Evolutionary conservation across 2,329 filamentous ascomycete species (phyloP).

Genomic region (Fusarium sp.): DNA sequence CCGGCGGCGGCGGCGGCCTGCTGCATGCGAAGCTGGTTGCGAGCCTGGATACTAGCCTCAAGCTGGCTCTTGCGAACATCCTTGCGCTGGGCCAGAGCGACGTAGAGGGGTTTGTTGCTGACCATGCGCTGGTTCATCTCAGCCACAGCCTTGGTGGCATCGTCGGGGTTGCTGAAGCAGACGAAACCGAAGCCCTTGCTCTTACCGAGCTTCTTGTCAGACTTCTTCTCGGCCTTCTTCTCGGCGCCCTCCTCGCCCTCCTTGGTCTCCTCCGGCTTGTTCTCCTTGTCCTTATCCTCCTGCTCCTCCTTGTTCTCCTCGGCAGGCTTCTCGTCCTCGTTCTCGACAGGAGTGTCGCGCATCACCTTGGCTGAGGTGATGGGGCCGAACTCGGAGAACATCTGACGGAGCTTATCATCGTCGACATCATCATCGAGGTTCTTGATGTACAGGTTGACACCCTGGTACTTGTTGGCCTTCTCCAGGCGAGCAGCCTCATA

Average conservation of each 20-base stretch:
- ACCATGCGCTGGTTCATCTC: slow-evolving; percentile 99
- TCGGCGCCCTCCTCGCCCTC: slow-evolving; percentile 62
- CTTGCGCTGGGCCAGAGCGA: slow-evolving; percentile 98
- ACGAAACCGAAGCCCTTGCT: slow-evolving; percentile 99
- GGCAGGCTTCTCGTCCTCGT: slow-evolving; percentile 61
- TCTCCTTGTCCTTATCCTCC: slow-evolving; percentile 61
- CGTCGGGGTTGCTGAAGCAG: slow-evolving; percentile 99
- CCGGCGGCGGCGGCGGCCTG: slow-evolving; percentile 92
- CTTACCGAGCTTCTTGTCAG: slow-evolving; percentile 84
- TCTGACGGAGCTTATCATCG: slow-evolving; percentile 95
- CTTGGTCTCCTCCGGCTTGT: slow-evolving; percentile 63
- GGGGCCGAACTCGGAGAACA: slow-evolving; percentile 91
- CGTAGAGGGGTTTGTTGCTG: slow-evolving; percentile 95
- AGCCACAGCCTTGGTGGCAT: slow-evolving; percentile 98
- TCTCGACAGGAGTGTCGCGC: slow-evolving; percentile 78
- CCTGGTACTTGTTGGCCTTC: slow-evolving; percentile 99
- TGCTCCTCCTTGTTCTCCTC: slow-evolving; percentile 65
- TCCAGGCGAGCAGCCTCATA: slow-evolving; percentile 97
- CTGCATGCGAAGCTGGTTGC: slow-evolving; percentile 98
- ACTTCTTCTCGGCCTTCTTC: slow-evolving; percentile 70
- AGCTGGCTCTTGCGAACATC: slow-evolving; percentile 99
- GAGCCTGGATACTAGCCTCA: slow-evolving; percentile 98
- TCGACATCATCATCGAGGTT: slow-evolving; percentile 97
- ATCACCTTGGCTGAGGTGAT: slow-evolving; percentile 99
- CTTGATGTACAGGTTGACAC: slow-evolving; percentile 99